Evolutionary conservation across 2,329 filamentous ascomycete species (phyloP).

Genomic region (Penicillium italicum): DNA sequence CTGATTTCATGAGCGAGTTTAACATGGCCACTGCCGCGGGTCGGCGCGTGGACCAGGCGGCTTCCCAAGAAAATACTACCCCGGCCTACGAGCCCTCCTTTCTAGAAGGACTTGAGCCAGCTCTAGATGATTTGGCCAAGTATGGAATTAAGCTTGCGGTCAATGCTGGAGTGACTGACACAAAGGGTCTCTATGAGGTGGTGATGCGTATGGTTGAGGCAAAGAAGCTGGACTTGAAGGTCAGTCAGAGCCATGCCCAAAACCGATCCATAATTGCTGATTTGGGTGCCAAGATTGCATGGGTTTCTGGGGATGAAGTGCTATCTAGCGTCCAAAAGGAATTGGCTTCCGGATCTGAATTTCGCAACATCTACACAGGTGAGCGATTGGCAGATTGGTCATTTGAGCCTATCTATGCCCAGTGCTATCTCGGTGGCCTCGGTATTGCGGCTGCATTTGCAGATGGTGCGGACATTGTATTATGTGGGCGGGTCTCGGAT

Average conservation of each 20-base stretch:
- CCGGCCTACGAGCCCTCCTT: slow-evolving; percentile 53
- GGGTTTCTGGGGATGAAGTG: slow-evolving; percentile 49
- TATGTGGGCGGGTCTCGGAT: slow-evolving; percentile 46
- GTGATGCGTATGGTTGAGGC: slow-evolving; percentile 37
- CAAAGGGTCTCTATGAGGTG: slow-evolving; percentile 39
- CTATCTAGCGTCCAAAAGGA: slow-evolving; percentile 32
- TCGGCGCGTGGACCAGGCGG: slow-evolving; percentile 37
- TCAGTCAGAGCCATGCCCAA: neutral
- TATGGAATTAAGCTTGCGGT: slow-evolving; percentile 45
- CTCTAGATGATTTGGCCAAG: slow-evolving; percentile 39
- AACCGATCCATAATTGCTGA: neutral
- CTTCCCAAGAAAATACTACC: slow-evolving; percentile 11
- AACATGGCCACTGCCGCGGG: slow-evolving; percentile 50
- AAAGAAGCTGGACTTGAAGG: slow-evolving; percentile 43
- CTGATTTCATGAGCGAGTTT: slow-evolving; percentile 49
- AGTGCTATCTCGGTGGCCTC: slow-evolving; percentile 40
- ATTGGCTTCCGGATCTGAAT: slow-evolving; percentile 31
- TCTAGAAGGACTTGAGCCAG: slow-evolving; percentile 47
- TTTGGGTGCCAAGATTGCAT: slow-evolving; percentile 36
- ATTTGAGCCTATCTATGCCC: slow-evolving; percentile 33
- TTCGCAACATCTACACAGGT: slow-evolving; percentile 42
- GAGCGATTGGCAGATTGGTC: slow-evolving; percentile 32
- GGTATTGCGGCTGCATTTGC: slow-evolving; percentile 41
- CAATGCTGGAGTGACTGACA: slow-evolving; percentile 46
- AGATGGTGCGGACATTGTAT: slow-evolving; percentile 44